Percentiles rank a stretch among this genome's conserved stretches.
Evolutionary conservation across 1,284 basidiomycete genomes (phyloP).

Genomic region (Termitomyces sp.): DNA sequence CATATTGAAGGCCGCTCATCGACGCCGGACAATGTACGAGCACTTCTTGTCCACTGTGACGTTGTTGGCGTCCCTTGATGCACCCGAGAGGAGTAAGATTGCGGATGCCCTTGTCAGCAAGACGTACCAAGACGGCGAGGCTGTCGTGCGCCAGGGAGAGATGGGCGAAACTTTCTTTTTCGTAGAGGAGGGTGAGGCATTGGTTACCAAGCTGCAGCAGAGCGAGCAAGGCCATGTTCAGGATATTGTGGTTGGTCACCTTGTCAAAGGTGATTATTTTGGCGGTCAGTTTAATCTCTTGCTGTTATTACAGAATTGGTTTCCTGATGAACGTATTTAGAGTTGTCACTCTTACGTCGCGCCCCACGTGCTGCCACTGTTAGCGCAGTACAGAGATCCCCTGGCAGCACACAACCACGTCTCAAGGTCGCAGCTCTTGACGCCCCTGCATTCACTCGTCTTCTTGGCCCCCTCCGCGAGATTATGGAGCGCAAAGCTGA

Average conservation of each 20-base stretch:
- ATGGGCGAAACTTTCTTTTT: conserved; percentile 97
- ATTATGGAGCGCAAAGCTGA: conserved; percentile 84
- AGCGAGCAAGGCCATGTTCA: conserved; percentile 55
- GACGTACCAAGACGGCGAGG: conserved; percentile 78
- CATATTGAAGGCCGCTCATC: conserved; percentile 82
- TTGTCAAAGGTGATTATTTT: conserved; percentile 95
- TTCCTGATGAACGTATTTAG: conserved; percentile 34
- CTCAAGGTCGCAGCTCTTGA: conserved; percentile 92
- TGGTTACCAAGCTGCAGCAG: conserved; percentile 75
- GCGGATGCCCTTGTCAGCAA: conserved; percentile 90
- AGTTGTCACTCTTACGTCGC: conserved; percentile 75
- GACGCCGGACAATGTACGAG: conserved; percentile 93
- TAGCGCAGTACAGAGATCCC: conserved; percentile 63
- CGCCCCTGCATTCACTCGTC: conserved; percentile 89
- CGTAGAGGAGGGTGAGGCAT: conserved; percentile 88
- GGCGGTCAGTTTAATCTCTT: conserved; percentile 62
- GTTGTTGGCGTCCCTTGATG: conserved; percentile 80
- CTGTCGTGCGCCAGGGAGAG: conserved; percentile 89
- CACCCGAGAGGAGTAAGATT: conserved; percentile 91
- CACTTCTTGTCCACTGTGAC: conserved; percentile 90
- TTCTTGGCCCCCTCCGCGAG: conserved; percentile 86
- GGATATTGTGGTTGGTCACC: conserved; percentile 69
- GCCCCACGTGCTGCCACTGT: conserved; percentile 91
- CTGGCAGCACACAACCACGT: conserved; percentile 47
- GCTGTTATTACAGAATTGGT: conserved; percentile 1